Evolutionary conservation across 1,139 yeast genomes (phyloP).

Genomic region (Groenewaldozyma sp.): DNA sequence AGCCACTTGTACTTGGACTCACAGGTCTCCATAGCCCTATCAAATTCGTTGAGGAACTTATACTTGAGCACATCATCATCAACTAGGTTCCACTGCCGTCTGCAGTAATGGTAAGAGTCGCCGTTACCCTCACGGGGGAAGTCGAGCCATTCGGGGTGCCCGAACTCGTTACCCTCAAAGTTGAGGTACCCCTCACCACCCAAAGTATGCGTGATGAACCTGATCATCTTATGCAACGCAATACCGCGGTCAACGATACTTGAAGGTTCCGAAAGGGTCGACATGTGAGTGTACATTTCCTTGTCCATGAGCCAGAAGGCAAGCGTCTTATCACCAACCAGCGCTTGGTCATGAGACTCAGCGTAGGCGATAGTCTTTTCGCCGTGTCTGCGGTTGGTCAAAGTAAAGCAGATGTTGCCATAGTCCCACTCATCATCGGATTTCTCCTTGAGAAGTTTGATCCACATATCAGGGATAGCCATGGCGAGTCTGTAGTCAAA

Average conservation of each 20-base stretch:
- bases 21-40: conserved; percentile 69
- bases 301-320: conserved; percentile 99
- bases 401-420: conserved; percentile 67
- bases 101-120: conserved; percentile 86
- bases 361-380: conserved; percentile 90
- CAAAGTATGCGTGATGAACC: conserved; percentile 73
- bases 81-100: conserved; percentile 84
- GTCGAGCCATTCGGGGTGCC: conserved; percentile 98
- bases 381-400: conserved; percentile 80
- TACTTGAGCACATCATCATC: conserved; percentile 76
- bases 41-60: conserved; percentile 68
- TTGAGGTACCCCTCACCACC: conserved; percentile 97
- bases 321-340: conserved; percentile 92
- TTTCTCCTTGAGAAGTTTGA: conserved; percentile 75
- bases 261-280: conserved; percentile 59
- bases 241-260: conserved; percentile 81
- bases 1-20: conserved; percentile 68
- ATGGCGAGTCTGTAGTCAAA: conserved; percentile 88
- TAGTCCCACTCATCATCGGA: conserved; percentile 89
- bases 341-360: conserved; percentile 95
- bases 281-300: conserved; percentile 96
- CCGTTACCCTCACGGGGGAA: conserved; percentile 87
- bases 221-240: conserved; percentile 80
- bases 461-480: conserved; percentile 99
- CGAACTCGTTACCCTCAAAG: conserved; percentile 97